Evolutionary conservation across 345 rosid genomes (phyloP).

Genomic region (Limnanthes douglasii): DNA sequence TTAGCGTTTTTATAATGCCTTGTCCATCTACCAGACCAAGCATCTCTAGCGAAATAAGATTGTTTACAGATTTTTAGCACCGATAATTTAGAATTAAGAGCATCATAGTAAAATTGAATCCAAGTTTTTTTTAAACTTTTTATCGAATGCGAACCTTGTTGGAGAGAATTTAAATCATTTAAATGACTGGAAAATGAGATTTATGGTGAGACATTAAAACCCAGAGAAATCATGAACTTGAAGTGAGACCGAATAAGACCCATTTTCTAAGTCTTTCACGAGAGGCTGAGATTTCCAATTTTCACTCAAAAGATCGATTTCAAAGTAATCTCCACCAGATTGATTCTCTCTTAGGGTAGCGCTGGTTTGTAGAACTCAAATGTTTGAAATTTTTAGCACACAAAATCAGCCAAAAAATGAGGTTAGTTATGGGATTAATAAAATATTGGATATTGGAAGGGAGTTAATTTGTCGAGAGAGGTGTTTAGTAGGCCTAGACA

Average conservation of each 20-base stretch:
- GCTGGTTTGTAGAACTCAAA: no score
- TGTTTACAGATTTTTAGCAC: conserved; percentile 26
- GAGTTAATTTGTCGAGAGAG: no score
- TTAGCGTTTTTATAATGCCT: conserved; percentile 59
- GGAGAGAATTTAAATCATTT: conserved; percentile 69
- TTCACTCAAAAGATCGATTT: conserved; percentile 74
- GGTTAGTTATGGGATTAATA: no score
- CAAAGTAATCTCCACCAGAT: conserved; percentile 92
- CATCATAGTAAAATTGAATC: conserved; percentile 30
- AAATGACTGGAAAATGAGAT: conserved; percentile 59
- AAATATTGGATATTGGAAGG: no score
- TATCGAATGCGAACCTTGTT: conserved; percentile 37
- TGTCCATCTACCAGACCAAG: conserved; percentile 92
- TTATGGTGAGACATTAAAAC: conserved; percentile 47
- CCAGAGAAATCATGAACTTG: conserved; percentile 90
- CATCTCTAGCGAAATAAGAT: conserved; percentile 50
- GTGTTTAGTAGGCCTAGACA: no score
- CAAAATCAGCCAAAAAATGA: no score
- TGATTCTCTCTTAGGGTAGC: no score
- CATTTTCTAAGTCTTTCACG: conserved; percentile 69
- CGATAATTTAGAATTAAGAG: conserved; percentile 23
- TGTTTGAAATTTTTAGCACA: no score
- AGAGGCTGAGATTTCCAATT: conserved; percentile 80
- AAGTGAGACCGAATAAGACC: conserved; percentile 50
- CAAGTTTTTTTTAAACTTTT: conserved; percentile 27